Conservation (phyloP, 352 stramenopile species). For the Globisporangium splendens region DNA sequence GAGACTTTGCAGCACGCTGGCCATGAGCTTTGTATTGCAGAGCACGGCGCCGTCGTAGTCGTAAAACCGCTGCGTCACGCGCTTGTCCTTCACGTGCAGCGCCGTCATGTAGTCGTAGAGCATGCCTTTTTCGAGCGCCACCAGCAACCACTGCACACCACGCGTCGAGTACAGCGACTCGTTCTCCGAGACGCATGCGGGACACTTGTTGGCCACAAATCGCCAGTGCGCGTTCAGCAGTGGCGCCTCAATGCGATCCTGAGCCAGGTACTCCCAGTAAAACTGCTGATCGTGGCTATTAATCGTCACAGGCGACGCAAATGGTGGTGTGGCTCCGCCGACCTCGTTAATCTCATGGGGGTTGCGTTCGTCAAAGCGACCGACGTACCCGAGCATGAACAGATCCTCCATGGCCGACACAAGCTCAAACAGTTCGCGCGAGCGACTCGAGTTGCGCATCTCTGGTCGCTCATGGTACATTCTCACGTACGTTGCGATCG, state of each 20-base stretch:
- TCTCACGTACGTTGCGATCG: conserved; percentile 48
- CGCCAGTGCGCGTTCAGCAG: conserved; percentile 54
- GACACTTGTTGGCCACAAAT: conserved; percentile 56
- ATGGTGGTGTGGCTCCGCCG: not conserved
- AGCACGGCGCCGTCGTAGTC: conserved; percentile 42
- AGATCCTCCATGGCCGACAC: conserved; percentile 66
- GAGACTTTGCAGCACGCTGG: conserved; percentile 46
- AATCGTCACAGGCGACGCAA: conserved; percentile 1
- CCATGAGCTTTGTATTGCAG: conserved; percentile 33
- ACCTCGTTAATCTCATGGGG: conserved; percentile 1
- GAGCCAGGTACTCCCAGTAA: conserved; percentile 73
- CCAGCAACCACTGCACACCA: conserved; percentile 69
- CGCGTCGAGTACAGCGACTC: conserved; percentile 68
- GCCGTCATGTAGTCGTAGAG: conserved; percentile 55
- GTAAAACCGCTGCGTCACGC: conserved; percentile 57
- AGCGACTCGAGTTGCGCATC: conserved; percentile 63
- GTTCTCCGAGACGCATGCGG: conserved; percentile 34
- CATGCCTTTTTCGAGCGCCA: conserved; percentile 53
- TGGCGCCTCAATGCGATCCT: conserved; percentile 41
- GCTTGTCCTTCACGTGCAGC: conserved; percentile 32
- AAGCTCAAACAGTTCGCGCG: conserved; percentile 65
- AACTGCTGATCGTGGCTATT: conserved; percentile 13
- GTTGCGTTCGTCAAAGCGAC: conserved; percentile 1
- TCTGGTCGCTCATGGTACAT: conserved; percentile 57
- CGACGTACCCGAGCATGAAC: conserved; percentile 59